Conservation (phyloP, 257 asterid species). For the Mitragyna speciosa region DNA sequence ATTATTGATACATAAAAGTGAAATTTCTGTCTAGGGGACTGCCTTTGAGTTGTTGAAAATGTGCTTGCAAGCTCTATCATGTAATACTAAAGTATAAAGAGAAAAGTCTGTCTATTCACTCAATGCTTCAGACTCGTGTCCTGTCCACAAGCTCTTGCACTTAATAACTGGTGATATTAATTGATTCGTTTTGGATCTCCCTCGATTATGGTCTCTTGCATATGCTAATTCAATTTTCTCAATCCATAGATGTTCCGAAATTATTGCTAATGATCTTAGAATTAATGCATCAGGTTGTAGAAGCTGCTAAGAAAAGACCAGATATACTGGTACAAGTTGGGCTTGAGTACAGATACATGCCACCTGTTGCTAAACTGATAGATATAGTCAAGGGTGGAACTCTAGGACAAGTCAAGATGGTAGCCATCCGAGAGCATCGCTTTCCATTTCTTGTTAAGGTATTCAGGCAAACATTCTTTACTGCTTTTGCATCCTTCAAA, state of each 20-base stretch:
- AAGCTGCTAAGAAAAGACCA: slow-evolving; percentile 69
- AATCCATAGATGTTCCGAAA: background rate
- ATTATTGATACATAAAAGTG: background rate
- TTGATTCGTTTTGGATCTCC: background rate
- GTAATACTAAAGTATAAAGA: background rate
- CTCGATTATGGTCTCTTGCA: background rate
- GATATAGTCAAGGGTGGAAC: slow-evolving; percentile 68
- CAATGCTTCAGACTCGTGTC: background rate
- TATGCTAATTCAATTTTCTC: background rate
- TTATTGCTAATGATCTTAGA: background rate
- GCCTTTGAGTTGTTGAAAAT: background rate
- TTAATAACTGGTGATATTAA: background rate
- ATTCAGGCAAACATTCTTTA: slow-evolving; percentile 12
- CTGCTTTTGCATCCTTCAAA: slow-evolving; percentile 12
- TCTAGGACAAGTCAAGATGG: slow-evolving; percentile 83
- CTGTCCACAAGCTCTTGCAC: background rate
- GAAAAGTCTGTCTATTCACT: background rate
- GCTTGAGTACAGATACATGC: slow-evolving; percentile 93
- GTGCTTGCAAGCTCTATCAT: background rate
- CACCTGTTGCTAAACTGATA: slow-evolving; percentile 85
- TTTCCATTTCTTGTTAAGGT: slow-evolving; percentile 96
- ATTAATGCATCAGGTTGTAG: slow-evolving; percentile 50
- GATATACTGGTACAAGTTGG: slow-evolving; percentile 87
- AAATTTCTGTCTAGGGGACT: background rate
- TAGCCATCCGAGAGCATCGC: slow-evolving; percentile 88